phyloP scores from a whole-genome alignment of 371 early-diverging fungal species.

The Rhizomucor miehei region DNA sequence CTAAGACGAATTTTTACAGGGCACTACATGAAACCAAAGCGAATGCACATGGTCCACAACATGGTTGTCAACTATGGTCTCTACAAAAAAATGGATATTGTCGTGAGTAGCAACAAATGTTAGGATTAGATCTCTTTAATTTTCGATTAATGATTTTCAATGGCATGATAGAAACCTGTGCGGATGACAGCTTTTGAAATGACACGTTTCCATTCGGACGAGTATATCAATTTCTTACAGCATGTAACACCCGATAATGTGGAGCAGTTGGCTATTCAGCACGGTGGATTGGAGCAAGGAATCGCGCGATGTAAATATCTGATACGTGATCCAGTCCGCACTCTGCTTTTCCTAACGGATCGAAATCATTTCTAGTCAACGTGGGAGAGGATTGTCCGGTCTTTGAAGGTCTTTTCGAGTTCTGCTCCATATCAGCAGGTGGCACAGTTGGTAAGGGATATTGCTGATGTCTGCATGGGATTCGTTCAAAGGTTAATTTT shows the following conservation, averaged over 20 bases:
- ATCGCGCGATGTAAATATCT: slow-evolving; percentile 70
- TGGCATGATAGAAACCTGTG: slow-evolving; percentile 61
- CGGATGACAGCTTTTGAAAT: slow-evolving; percentile 94
- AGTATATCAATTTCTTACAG: slow-evolving; percentile 98
- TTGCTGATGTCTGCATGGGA: no score
- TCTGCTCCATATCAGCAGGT: slow-evolving; percentile 91
- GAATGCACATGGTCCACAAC: slow-evolving; percentile 98
- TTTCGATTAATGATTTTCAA: not conserved
- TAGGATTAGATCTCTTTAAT: not conserved
- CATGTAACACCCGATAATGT: slow-evolving; percentile 94
- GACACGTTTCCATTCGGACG: slow-evolving; percentile 98
- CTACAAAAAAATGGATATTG: slow-evolving; percentile 92
- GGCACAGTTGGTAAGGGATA: slow-evolving; percentile 85
- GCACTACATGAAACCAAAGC: slow-evolving; percentile 99
- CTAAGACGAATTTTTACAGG: slow-evolving; percentile 23
- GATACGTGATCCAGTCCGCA: not conserved
- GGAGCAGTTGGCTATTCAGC: slow-evolving; percentile 77
- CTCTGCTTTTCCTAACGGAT: not conserved
- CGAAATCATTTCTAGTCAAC: slow-evolving; percentile 58
- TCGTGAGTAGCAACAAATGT: slow-evolving; percentile 39
- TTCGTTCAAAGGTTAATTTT: no score
- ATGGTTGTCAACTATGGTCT: slow-evolving; percentile 95
- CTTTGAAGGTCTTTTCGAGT: slow-evolving; percentile 97
- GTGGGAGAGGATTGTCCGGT: slow-evolving; percentile 98
- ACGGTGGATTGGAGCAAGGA: slow-evolving; percentile 56